phyloP scores from a whole-genome alignment of 2,329 filamentous ascomycete species.

The Neocucurbitaria cava region DNA sequence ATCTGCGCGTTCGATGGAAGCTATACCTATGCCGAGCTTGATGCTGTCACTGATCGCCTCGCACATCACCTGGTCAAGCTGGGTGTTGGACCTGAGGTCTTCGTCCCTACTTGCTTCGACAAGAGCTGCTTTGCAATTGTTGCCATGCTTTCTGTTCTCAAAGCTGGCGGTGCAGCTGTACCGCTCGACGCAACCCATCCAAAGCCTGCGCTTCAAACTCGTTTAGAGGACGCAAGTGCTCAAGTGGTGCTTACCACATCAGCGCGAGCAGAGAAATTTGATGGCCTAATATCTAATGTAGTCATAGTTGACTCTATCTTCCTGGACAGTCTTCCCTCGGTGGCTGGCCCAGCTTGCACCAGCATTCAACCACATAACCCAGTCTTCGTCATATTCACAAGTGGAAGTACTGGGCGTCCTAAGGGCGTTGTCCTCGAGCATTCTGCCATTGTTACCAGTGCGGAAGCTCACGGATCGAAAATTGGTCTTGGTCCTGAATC shows the following conservation, averaged over 20 bases:
- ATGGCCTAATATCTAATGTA: slow-evolving; percentile 52
- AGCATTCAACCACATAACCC: slow-evolving; percentile 34
- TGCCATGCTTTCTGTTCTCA: slow-evolving; percentile 49
- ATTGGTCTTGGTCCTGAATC: slow-evolving; percentile 31
- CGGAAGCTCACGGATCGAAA: slow-evolving; percentile 37
- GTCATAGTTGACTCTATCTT: slow-evolving; percentile 38
- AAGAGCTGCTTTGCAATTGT: slow-evolving; percentile 47
- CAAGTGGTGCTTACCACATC: slow-evolving; percentile 52
- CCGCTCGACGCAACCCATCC: slow-evolving; percentile 47
- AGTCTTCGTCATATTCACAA: slow-evolving; percentile 44
- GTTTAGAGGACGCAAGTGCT: slow-evolving; percentile 49
- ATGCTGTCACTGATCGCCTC: slow-evolving; percentile 30
- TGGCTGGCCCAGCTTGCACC: slow-evolving; percentile 21
- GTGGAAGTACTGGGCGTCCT: slow-evolving; percentile 41
- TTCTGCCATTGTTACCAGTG: slow-evolving; percentile 40
- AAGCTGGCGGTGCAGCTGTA: slow-evolving; percentile 46
- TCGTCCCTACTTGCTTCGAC: slow-evolving; percentile 49
- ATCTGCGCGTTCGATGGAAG: slow-evolving; percentile 43
- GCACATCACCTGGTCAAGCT: slow-evolving; percentile 39
- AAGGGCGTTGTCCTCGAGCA: slow-evolving; percentile 46
- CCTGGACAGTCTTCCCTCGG: slow-evolving; percentile 41
- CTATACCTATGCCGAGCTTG: slow-evolving; percentile 43
- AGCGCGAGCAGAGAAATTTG: slow-evolving; percentile 47
- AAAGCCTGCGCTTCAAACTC: slow-evolving; percentile 46
- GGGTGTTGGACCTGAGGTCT: slow-evolving; percentile 39